A percentile compares a stretch with the other conserved stretches of the same genome.
These are phyloP conservation scores for Hypholoma fasciculare DNA, from an alignment of 768 basidiomycete species.

Conservation along the genomic window DNA sequence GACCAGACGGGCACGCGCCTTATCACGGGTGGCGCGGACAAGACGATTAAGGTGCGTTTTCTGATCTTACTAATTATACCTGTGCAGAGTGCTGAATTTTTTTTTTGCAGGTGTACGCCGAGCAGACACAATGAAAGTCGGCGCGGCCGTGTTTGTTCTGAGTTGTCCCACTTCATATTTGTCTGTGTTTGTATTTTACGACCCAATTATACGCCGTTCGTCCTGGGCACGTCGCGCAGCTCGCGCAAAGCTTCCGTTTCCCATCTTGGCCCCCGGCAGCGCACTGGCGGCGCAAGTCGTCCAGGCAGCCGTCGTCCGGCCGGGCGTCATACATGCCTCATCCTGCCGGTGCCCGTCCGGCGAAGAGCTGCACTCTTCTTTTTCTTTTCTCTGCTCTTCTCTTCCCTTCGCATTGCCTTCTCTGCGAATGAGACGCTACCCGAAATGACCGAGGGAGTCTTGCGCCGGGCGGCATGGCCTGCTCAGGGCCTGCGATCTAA, in stretches of 20 bases:
- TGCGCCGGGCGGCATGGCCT: too few species aligned
- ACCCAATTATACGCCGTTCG: not conserved
- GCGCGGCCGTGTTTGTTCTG: not conserved
- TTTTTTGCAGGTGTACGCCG: constrained; percentile 56
- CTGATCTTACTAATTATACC: constrained; percentile 1
- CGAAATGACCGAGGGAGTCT: too few species aligned
- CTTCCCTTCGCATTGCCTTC: too few species aligned
- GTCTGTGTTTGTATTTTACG: constrained; percentile 3
- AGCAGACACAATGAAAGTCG: constrained; percentile 53
- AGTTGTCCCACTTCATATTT: not conserved
- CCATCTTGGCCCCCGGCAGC: too few species aligned
- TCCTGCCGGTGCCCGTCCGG: too few species aligned
- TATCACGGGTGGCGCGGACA: constrained; percentile 96
- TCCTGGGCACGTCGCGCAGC: not conserved
- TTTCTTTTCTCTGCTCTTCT: too few species aligned
- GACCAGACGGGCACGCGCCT: constrained; percentile 93
- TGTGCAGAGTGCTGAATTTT: not conserved
- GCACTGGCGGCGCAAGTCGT: too few species aligned
- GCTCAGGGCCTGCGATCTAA: too few species aligned
- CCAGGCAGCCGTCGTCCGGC: too few species aligned
- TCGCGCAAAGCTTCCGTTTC: not conserved
- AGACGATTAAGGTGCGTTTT: constrained; percentile 88
- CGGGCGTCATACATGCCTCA: too few species aligned
- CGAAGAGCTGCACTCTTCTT: too few species aligned
- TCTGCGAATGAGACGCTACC: too few species aligned